phyloP scores from a whole-genome alignment of 2,329 filamentous ascomycete genomes.

The Metarhizium sp. region DNA sequence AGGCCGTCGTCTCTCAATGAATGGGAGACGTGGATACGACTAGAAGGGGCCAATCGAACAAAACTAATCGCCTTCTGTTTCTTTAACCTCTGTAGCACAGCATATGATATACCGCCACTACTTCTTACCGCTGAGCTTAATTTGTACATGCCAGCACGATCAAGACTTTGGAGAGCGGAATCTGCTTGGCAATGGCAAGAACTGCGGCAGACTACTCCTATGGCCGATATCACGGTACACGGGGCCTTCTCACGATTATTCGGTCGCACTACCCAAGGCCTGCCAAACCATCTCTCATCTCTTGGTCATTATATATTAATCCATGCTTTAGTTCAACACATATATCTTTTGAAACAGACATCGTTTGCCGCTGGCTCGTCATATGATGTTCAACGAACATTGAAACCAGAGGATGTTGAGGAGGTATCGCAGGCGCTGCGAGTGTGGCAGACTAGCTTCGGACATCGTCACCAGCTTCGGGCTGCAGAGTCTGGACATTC shows the following conservation, averaged over 20 bases:
- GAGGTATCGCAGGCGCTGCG: conserved; percentile 45
- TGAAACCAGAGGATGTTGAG: conserved; percentile 46
- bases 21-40: conserved; percentile 51
- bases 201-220: conserved; percentile 39
- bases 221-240: conserved; percentile 43
- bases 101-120: conserved; percentile 50
- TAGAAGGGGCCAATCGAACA: conserved; percentile 47
- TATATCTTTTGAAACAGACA: conserved; percentile 59
- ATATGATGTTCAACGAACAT: conserved; percentile 39
- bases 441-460: conserved; percentile 50
- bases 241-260: conserved; percentile 48
- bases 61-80: conserved; percentile 53
- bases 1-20: conserved; percentile 35
- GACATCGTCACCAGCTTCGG: conserved; percentile 43
- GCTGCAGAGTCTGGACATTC: conserved; percentile 38
- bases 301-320: conserved; percentile 64
- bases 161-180: conserved; percentile 48
- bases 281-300: conserved; percentile 43
- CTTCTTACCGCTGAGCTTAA: conserved; percentile 51
- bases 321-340: conserved; percentile 62
- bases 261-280: conserved; percentile 37
- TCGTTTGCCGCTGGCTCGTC: conserved; percentile 39
- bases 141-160: conserved; percentile 43
- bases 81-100: conserved; percentile 53
- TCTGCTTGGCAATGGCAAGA: conserved; percentile 52